These are phyloP conservation scores for Pseudomassariella vexata DNA, from an alignment of 2,329 filamentous ascomycete species.

Conservation along the genomic window DNA sequence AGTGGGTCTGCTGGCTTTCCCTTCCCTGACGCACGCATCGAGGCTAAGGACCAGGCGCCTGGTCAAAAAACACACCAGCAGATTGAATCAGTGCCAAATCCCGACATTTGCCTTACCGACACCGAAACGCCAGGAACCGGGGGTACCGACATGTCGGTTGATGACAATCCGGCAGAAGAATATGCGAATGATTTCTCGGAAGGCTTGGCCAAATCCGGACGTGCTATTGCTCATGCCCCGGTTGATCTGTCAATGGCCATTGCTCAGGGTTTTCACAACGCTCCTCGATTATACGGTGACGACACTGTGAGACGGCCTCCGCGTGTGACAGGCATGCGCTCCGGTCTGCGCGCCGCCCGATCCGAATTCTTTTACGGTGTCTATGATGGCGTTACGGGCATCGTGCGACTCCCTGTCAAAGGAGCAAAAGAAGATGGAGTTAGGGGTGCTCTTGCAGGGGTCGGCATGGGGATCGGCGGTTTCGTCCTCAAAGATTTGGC, in stretches of 20 bases:
- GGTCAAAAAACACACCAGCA: slow-evolving; percentile 10
- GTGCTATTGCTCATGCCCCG: slow-evolving; percentile 49
- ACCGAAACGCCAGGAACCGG: slow-evolving; percentile 20
- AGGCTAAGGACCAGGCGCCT: slow-evolving; percentile 3
- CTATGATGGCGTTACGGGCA: slow-evolving; percentile 59
- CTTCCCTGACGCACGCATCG: slow-evolving; percentile 10
- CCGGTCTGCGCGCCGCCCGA: slow-evolving; percentile 55
- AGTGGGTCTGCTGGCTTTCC: slow-evolving; percentile 13
- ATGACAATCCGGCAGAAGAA: slow-evolving; percentile 28
- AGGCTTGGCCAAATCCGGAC: slow-evolving; percentile 44
- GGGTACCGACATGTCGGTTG: too few relatives aligned
- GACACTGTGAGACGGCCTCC: slow-evolving; percentile 59
- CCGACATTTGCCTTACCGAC: too few relatives aligned
- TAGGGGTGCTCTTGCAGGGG: slow-evolving; percentile 43
- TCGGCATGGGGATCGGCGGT: slow-evolving; percentile 58
- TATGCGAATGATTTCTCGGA: slow-evolving; percentile 45
- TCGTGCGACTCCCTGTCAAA: slow-evolving; percentile 53
- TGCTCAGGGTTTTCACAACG: slow-evolving; percentile 66
- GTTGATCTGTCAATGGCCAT: slow-evolving; percentile 56
- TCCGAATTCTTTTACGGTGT: slow-evolving; percentile 58
- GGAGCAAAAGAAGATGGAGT: slow-evolving; percentile 51
- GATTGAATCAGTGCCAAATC: too few relatives aligned
- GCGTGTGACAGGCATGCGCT: slow-evolving; percentile 59
- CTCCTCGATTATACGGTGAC: slow-evolving; percentile 64
- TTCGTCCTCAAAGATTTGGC: slow-evolving; percentile 61